phyloP scores from a whole-genome alignment of 768 basidiomycete species.

The Dentipellis fragilis region DNA sequence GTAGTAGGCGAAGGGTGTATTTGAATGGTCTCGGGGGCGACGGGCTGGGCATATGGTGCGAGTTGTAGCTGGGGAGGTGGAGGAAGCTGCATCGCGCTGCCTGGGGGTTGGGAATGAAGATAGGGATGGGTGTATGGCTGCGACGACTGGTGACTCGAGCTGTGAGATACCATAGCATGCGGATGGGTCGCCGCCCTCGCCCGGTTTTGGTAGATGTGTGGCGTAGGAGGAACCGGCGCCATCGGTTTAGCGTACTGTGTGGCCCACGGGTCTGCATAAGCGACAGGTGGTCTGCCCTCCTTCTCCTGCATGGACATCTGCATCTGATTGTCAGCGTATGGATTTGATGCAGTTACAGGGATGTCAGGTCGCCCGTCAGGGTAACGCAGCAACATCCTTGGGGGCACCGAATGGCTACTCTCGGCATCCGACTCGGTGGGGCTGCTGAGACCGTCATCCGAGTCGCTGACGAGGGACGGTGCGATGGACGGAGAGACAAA shows the following conservation, averaged over 20 bases:
- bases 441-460: conserved; percentile 24
- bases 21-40: conserved; percentile 13
- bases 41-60: conserved; percentile 5
- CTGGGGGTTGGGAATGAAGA: not conserved
- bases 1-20: conserved; percentile 10
- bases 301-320: not conserved
- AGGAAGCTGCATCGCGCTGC: not conserved
- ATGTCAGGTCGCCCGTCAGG: conserved; percentile 36
- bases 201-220: not conserved
- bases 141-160: not conserved
- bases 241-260: not conserved
- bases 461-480: conserved; percentile 26
- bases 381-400: conserved; percentile 64
- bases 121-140: not conserved
- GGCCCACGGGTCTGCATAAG: not conserved
- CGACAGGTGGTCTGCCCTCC: not conserved
- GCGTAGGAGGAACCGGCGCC: not conserved
- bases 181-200: conserved; percentile 3
- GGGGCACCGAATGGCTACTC: conserved; percentile 42
- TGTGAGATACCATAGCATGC: not conserved
- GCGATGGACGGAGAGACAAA: conserved; percentile 44
- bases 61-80: conserved; percentile 5
- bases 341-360: conserved; percentile 2
- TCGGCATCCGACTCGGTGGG: conserved; percentile 29
- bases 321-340: not conserved